Evolutionary conservation across 495 filamentous ascomycete species (phyloP).

Genomic region (Parachaetomium inaequale): DNA sequence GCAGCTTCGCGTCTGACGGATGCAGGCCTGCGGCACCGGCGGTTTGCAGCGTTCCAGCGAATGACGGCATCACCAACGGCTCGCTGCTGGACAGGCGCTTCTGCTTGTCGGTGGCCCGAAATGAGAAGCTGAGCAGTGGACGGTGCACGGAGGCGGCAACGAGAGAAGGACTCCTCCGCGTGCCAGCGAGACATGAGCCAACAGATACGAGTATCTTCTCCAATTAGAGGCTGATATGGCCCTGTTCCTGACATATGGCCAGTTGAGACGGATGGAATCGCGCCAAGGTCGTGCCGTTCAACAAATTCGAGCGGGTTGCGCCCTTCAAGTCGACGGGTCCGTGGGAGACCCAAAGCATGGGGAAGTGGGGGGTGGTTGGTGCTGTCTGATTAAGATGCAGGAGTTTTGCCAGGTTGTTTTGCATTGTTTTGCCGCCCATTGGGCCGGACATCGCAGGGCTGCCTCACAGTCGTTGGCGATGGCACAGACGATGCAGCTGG

Average conservation of each 20-base stretch:
- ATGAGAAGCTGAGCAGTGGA: background rate
- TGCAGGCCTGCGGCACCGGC: background rate
- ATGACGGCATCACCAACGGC: background rate
- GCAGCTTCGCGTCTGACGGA: background rate
- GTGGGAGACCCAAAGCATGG: too few relatives aligned
- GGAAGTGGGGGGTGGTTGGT: background rate
- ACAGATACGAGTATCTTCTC: background rate
- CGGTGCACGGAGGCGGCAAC: constrained; percentile 2
- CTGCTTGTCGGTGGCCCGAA: background rate
- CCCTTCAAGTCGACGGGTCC: background rate
- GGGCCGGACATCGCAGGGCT: too few relatives aligned
- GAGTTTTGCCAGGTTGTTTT: background rate
- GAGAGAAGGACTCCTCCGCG: background rate
- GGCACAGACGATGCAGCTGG: constrained; percentile 11
- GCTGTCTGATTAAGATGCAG: background rate
- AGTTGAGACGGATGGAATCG: background rate
- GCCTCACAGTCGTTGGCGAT: background rate
- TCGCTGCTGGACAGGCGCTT: background rate
- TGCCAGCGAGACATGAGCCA: background rate
- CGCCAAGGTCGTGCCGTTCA: background rate
- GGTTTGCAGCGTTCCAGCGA: background rate
- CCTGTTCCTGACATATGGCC: background rate
- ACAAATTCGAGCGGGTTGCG: background rate
- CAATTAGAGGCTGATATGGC: background rate
- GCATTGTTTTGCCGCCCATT: background rate